A percentile compares a stretch with the other conserved stretches of the same genome.
phyloP scores from a whole-genome alignment of 192 early-diverging fungal species.

The Pecoramyces ruminantium region DNA sequence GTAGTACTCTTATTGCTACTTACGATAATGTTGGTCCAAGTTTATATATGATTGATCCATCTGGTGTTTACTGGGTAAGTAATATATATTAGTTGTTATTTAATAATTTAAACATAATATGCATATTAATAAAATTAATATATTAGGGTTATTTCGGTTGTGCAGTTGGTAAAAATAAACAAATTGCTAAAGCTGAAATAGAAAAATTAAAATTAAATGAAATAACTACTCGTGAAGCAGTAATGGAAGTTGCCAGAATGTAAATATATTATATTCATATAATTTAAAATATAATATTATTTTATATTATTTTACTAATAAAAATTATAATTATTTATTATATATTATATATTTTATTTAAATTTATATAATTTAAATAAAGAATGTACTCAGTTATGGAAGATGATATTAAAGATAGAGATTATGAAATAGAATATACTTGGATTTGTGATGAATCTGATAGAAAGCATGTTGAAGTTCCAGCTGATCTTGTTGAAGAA shows the following conservation, averaged over 20 bases:
- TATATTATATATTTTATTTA: too few species aligned
- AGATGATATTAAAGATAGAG: conserved; percentile 95
- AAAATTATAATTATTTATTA: too few species aligned
- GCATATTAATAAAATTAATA: too few species aligned
- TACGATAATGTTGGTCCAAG: conserved; percentile 62
- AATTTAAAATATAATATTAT: neutral
- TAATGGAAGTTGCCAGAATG: conserved; percentile 89
- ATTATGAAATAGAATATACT: conserved; percentile 94
- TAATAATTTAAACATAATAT: too few species aligned
- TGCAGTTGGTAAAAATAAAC: conserved; percentile 90
- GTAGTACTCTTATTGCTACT: conserved; percentile 63
- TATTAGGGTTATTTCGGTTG: conserved; percentile 91
- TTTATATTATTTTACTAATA: too few species aligned
- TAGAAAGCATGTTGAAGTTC: conserved; percentile 66
- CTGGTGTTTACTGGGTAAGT: conserved; percentile 78
- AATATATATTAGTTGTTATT: too few species aligned
- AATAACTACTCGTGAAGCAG: conserved; percentile 65
- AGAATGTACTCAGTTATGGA: conserved; percentile 79
- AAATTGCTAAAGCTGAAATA: conserved; percentile 95
- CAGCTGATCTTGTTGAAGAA: conserved; percentile 67
- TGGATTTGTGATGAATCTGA: conserved; percentile 82
- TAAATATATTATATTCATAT: conserved; percentile 15
- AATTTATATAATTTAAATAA: neutral
- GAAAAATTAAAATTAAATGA: conserved; percentile 83
- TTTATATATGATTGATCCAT: conserved; percentile 91